Conservation (phyloP, 2,329 filamentous ascomycete genomes). For the Teratosphaeria viscida region DNA sequence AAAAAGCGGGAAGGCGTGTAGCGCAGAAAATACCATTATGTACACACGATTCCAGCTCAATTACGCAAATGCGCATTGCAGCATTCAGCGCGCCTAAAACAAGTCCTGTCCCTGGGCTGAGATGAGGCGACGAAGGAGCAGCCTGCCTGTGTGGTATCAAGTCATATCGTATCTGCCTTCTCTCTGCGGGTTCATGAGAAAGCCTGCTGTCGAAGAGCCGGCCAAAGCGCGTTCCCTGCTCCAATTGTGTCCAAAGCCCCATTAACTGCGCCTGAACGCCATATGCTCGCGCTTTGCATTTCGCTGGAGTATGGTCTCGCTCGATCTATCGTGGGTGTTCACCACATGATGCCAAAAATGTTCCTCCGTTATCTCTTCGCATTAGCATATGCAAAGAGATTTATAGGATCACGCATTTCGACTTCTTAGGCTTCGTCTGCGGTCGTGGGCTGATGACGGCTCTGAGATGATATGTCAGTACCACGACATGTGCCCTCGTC, state of each 20-base stretch:
- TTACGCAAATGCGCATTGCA: neutral
- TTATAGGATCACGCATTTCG: constrained; percentile 60
- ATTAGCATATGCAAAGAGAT: neutral
- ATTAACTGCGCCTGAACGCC: neutral
- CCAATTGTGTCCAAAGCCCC: neutral
- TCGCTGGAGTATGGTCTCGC: neutral
- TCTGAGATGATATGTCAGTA: constrained; percentile 30
- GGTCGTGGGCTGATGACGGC: constrained; percentile 62
- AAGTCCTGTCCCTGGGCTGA: neutral
- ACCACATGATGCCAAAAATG: neutral
- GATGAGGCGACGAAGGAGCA: neutral
- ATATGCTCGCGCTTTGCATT: neutral
- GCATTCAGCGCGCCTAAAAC: neutral
- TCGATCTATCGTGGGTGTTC: neutral
- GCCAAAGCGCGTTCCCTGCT: neutral
- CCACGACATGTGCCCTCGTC: neutral
- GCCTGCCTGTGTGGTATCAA: neutral
- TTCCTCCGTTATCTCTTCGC: neutral
- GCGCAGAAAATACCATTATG: neutral
- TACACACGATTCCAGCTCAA: neutral
- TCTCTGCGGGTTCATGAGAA: neutral
- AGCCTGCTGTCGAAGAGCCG: neutral
- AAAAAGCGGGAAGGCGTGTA: neutral
- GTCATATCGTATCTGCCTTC: neutral
- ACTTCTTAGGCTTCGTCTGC: constrained; percentile 49